Conservation (phyloP, 768 basidiomycete species). For the Mycena venus region DNA sequence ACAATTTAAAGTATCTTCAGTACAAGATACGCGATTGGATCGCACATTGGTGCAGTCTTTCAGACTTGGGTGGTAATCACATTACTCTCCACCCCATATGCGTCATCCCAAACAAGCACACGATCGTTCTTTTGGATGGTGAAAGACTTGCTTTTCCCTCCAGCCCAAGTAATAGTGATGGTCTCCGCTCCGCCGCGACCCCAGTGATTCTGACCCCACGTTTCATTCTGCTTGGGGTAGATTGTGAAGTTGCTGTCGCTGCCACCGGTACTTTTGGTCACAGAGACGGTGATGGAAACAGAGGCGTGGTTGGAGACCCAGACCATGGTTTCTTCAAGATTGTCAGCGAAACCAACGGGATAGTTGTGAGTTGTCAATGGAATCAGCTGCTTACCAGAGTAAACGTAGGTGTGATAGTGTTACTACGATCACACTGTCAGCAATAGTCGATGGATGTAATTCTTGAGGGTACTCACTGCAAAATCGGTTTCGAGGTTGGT, state of each 20-base stretch:
- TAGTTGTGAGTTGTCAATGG: neutral
- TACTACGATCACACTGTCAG: too few species aligned
- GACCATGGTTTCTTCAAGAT: conserved; percentile 8
- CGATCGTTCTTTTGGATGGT: neutral
- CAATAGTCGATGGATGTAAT: too few species aligned
- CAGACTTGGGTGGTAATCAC: neutral
- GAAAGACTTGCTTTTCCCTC: neutral
- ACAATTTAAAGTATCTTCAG: neutral
- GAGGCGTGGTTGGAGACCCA: conserved; percentile 13
- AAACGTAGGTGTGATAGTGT: too few species aligned
- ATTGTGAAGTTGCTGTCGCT: neutral
- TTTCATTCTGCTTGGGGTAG: conserved; percentile 12
- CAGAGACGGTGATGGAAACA: conserved; percentile 7
- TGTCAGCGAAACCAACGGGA: neutral
- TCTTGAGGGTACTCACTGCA: too few species aligned
- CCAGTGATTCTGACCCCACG: neutral
- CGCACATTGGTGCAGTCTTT: neutral
- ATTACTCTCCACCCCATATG: neutral
- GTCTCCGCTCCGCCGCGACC: neutral
- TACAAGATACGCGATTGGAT: neutral
- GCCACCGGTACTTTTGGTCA: neutral
- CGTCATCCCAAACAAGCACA: conserved; percentile 11
- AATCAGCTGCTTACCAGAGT: too few species aligned
- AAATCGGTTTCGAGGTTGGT: too few species aligned
- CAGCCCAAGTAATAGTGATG: neutral